Evolutionary conservation across 2,329 filamentous ascomycete genomes (phyloP), one percentile per base, ranked within the genome.

Genomic region (Didymella glomerata): DNA sequence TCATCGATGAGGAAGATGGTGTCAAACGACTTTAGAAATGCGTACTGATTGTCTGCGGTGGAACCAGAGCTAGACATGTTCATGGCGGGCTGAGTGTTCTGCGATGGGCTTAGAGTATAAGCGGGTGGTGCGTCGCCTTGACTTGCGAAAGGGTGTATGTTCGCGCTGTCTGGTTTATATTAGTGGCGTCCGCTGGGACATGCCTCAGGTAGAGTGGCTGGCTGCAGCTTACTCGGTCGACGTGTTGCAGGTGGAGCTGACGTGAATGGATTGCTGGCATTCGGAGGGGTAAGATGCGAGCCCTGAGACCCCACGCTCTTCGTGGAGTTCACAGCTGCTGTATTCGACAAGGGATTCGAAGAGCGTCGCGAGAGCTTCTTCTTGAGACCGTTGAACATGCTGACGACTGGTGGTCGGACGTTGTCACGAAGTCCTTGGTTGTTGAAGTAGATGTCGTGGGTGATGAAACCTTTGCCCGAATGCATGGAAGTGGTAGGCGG

Each of bases 1-100:
- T 98, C 94, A 73, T 98, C 94, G 72, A 98, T 92, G 1, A 98
- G 79, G 75, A 98, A 93, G 55, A 94, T 79, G 30, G 93, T 97
- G 78, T 98, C 92, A 73, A 97, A 97, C 16, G 83, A 83, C 41
- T 79, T 76, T 5, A 98, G 86, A 73, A 96, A 96, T 2, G 87
- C 84, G 73, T 91, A 95, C 2, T 83, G 85, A 68, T 92, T 89
- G 66, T 92, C 88, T 22, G 78, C 77, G 24, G 59, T 32, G 2
- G 63, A 36, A 3, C 48, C 25, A 22, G 59, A 18, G 40, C 25
- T 28, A 32, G 58, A 7, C 36, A 60, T 34, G 9, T 44, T 41
- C 20, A 57, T 28, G 13, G 54, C 36, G 24, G 47, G 42, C 22
- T 56, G 54, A 3, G 57, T 16, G 18, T 48, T 57, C 45, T 70